A percentile compares a stretch with the other conserved stretches of the same genome.
These are phyloP conservation scores for Termitomyces sp. DNA, from an alignment of 768 basidiomycete species.

Conservation along the genomic window DNA sequence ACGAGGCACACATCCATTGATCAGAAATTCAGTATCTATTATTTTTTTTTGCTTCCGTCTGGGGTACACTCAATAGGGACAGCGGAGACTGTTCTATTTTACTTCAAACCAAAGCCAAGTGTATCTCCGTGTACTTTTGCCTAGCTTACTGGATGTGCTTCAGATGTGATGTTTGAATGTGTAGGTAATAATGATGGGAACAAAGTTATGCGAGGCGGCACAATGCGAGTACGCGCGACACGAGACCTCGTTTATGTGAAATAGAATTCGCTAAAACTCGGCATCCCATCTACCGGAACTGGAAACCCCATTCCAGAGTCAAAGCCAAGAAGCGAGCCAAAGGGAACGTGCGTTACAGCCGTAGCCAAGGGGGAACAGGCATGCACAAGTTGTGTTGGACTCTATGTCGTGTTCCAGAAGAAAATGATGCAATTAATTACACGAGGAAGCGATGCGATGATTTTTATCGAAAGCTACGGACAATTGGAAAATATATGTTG, in stretches of 20 bases:
- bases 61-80: neutral
- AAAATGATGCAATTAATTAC: constrained; percentile 1
- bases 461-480: constrained; percentile 13
- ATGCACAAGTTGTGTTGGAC: neutral
- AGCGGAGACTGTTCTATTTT: neutral
- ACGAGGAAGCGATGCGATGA: neutral
- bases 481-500: constrained; percentile 11
- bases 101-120: neutral
- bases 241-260: neutral
- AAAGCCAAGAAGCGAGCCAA: neutral
- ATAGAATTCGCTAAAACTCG: neutral
- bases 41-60: neutral
- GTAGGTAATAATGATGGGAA: neutral
- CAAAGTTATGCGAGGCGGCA: neutral
- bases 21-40: neutral
- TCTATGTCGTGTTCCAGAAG: neutral
- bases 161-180: neutral
- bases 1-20: neutral
- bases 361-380: neutral
- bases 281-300: neutral
- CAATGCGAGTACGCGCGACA: neutral
- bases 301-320: neutral
- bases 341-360: neutral
- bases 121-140: neutral
- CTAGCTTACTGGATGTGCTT: neutral